Percentiles rank a stretch among this genome's conserved stretches.
phyloP scores from a whole-genome alignment of 192 early-diverging fungal species.

The Coemansia sp. region DNA sequence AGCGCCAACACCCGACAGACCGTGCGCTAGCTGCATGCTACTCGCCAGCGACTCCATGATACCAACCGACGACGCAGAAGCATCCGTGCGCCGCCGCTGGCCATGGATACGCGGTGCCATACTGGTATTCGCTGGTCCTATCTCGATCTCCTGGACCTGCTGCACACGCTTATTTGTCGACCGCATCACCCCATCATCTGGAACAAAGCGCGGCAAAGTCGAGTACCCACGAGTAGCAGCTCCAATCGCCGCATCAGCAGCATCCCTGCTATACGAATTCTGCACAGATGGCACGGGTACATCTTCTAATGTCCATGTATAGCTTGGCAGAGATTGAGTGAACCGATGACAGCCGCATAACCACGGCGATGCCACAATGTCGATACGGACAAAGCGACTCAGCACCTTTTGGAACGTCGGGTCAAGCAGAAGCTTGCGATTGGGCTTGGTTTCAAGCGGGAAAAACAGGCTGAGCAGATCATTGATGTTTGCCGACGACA shows the following conservation, averaged over 20 bases:
- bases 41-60: constrained; percentile 11
- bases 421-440: constrained; percentile 29
- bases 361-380: constrained; percentile 38
- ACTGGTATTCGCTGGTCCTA: not conserved
- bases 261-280: not conserved
- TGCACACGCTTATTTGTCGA: constrained; percentile 14
- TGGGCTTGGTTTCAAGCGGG: constrained; percentile 17
- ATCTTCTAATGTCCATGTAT: constrained; percentile 23
- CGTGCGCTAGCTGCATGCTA: not conserved
- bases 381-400: constrained; percentile 30
- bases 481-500: constrained; percentile 36
- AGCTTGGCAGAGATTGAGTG: constrained; percentile 7
- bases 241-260: not conserved
- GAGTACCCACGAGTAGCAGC: not conserved
- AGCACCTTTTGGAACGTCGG: constrained; percentile 48
- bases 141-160: constrained; percentile 20
- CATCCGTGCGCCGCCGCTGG: constrained; percentile 19
- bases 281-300: not conserved
- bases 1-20: not conserved
- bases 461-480: constrained; percentile 31
- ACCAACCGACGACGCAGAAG: constrained; percentile 7
- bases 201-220: not conserved
- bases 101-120: constrained; percentile 8
- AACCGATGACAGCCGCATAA: constrained; percentile 24
- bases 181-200: not conserved